Conservation (phyloP, 768 basidiomycete species). For the Neoboletus subvelutipes region DNA sequence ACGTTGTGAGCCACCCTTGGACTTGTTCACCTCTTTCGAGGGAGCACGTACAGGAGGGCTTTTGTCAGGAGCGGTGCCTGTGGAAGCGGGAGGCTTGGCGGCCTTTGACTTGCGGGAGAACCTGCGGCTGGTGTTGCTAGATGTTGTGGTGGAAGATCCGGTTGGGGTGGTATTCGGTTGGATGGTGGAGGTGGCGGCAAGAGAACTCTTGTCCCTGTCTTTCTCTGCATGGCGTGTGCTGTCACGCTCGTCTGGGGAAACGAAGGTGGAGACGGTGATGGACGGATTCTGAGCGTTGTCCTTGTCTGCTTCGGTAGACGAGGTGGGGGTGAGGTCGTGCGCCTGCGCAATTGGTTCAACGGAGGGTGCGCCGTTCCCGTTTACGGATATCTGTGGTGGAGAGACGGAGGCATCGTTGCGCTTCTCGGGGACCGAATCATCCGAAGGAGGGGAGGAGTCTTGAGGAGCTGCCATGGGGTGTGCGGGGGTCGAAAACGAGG, state of each 20-base stretch:
- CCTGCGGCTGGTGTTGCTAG: slow-evolving; percentile 24
- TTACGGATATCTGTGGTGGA: slow-evolving; percentile 21
- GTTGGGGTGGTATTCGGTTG: slow-evolving; percentile 37
- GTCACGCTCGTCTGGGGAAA: slow-evolving; percentile 34
- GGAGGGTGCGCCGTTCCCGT: slow-evolving; percentile 26
- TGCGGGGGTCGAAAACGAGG: neutral
- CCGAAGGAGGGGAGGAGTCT: slow-evolving; percentile 15
- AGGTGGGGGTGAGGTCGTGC: slow-evolving; percentile 30
- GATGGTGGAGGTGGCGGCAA: slow-evolving; percentile 43
- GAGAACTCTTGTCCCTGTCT: slow-evolving; percentile 48
- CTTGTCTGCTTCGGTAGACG: slow-evolving; percentile 38
- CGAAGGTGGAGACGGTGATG: slow-evolving; percentile 34
- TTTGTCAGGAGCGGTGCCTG: slow-evolving; percentile 26
- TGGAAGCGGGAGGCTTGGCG: slow-evolving; percentile 15
- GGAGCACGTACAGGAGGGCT: slow-evolving; percentile 34
- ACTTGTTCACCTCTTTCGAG: slow-evolving; percentile 35
- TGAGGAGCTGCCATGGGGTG: slow-evolving; percentile 27
- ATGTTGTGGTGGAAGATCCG: slow-evolving; percentile 23
- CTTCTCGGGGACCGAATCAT: slow-evolving; percentile 22
- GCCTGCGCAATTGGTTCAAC: slow-evolving; percentile 26
- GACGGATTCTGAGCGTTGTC: slow-evolving; percentile 36
- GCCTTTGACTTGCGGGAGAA: slow-evolving; percentile 32
- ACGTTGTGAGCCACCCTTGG: slow-evolving; percentile 34
- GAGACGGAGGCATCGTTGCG: slow-evolving; percentile 18
- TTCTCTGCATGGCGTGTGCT: slow-evolving; percentile 33